Percentiles rank a stretch among this genome's conserved stretches.
phyloP scores from a whole-genome alignment of 2,329 filamentous ascomycete genomes.

The Hypoxylon sp. region DNA sequence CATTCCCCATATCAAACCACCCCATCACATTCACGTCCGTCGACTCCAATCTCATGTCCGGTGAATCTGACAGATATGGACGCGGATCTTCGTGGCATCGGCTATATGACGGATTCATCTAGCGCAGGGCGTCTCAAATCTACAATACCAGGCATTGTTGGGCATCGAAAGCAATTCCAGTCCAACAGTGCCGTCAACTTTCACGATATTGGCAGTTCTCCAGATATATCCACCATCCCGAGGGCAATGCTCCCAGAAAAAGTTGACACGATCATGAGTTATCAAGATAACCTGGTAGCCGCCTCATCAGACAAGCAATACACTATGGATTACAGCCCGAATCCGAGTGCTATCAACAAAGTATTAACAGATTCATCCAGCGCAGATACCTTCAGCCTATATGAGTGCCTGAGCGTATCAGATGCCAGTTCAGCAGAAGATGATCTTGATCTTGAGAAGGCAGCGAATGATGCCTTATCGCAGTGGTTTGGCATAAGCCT shows the following conservation, averaged over 20 bases:
- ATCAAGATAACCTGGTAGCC: not conserved
- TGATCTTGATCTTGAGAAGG: conserved; percentile 38
- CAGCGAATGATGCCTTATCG: conserved; percentile 31
- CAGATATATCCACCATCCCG: not conserved
- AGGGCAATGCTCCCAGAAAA: not conserved
- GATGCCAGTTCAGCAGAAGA: conserved; percentile 6
- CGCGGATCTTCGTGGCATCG: conserved; percentile 12
- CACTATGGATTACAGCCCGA: not conserved
- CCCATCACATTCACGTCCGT: conserved; percentile 17
- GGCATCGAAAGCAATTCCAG: not conserved
- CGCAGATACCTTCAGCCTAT: conserved; percentile 1
- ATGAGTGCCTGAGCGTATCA: not conserved
- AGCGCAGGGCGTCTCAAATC: not conserved
- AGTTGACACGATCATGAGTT: not conserved
- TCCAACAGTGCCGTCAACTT: not conserved
- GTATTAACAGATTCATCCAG: not conserved
- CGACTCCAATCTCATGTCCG: conserved; percentile 8
- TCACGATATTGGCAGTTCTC: not conserved
- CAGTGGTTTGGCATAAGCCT: conserved; percentile 39
- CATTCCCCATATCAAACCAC: conserved; percentile 18
- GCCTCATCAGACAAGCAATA: not conserved
- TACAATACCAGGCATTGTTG: not conserved
- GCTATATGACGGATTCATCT: not conserved
- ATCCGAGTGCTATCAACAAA: not conserved
- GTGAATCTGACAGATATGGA: conserved; percentile 1